Conservation (phyloP, 2,329 filamentous ascomycete species). For the Talaromyces sp. region DNA sequence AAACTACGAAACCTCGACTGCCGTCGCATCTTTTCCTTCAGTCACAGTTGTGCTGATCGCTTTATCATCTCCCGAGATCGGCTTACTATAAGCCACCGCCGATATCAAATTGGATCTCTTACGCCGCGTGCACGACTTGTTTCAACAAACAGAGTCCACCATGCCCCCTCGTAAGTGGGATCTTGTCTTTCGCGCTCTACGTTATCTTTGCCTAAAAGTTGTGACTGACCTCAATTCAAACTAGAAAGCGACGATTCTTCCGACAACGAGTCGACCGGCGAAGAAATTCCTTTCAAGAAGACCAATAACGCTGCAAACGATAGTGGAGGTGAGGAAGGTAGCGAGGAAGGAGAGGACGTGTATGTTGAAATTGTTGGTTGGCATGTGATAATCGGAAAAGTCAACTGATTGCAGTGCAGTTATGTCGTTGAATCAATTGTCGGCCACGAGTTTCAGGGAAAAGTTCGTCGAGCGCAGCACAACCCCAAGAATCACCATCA, state of each 20-base stretch:
- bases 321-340: constrained; percentile 32
- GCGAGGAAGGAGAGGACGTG: constrained; percentile 23
- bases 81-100: not conserved
- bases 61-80: not conserved
- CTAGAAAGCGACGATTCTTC: constrained; percentile 36
- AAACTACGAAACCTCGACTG: not conserved
- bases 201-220: not conserved
- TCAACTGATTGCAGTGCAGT: constrained; percentile 25
- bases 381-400: not conserved
- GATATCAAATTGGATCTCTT: constrained; percentile 17
- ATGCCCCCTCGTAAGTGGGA: constrained; percentile 44
- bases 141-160: constrained; percentile 22
- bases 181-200: constrained; percentile 19
- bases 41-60: not conserved
- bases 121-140: constrained; percentile 5
- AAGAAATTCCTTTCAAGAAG: constrained; percentile 38
- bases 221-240: constrained; percentile 2
- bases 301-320: constrained; percentile 26
- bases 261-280: constrained; percentile 38
- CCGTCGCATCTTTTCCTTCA: not conserved
- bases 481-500: not conserved
- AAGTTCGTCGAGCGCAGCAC: constrained; percentile 31
- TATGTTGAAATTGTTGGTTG: constrained; percentile 7
- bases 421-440: constrained; percentile 44
- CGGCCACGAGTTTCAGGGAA: constrained; percentile 37